Base-by-base conservation (phyloP, 306 rosid genomes). In the Acmispon strigosus region DNA sequence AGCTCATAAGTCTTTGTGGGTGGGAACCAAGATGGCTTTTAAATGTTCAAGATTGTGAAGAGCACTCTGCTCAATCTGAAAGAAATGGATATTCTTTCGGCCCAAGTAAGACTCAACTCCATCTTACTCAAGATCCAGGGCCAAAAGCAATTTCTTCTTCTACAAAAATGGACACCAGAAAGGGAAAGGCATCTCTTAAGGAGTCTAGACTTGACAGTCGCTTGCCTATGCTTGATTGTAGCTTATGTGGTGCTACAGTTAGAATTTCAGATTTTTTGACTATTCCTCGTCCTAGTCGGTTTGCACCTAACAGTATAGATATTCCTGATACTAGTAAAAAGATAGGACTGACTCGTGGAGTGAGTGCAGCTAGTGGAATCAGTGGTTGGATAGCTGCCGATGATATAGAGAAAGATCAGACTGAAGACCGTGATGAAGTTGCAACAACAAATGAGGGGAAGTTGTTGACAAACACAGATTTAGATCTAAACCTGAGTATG, bases 11-110 rank as follows among this genome's bases (percentile, higher is more conserved):
- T 76, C 91, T 95, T 70, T 95, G 99, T 73, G 99, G 99, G 37
- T 95, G 99, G 99, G 99, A 95, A 86, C 96, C 97, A 24, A 78
- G 97, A 73, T 95, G 99, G 99, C 90, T 82, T 76, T 81, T 87
- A 66, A 90, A 95, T 72, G 84, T 86, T 76, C 99, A 89, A 79
- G 99, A 95, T 72, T 95, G 90, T 73, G 99, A 95, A 84, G 99
- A 95, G 62, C 96, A 95, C 78, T 95, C 99, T 47, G 97, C 96
- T 42, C 99, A 95, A 79, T 95, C 99, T 69, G 96, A 96, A 77
- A 90, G 99, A 78, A 91, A 95, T 85, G 99, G 89, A 65, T 80
- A 88, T 81, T 87, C 92, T 68, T 79, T 89, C 27, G 92, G 85
- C 20, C 99, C 88, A 10, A 82, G 85, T 47, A 86, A 91, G 76